phyloP scores from a whole-genome alignment of 805 yeast genomes.

The Hanseniaspora thailandica region DNA sequence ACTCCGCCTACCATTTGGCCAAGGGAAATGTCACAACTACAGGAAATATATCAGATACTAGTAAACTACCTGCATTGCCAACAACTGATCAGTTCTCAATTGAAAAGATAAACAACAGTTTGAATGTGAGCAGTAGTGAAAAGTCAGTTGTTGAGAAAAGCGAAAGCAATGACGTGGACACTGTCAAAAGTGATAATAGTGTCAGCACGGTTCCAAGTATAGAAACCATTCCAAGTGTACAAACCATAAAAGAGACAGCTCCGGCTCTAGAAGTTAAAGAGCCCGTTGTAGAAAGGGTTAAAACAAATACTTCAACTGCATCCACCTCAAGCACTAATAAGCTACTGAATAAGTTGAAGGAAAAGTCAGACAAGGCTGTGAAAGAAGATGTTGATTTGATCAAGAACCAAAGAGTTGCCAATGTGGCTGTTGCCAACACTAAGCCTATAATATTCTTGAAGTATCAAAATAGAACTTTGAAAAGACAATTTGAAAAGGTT shows the following conservation, averaged over 20 bases:
- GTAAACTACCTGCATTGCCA: conserved; percentile 21
- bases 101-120: background rate
- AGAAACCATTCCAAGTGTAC: background rate
- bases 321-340: background rate
- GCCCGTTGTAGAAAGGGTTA: background rate
- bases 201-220: background rate
- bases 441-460: conserved; percentile 35
- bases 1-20: conserved; percentile 85
- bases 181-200: background rate
- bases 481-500: background rate
- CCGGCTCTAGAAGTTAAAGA: background rate
- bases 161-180: background rate
- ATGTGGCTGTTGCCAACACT: background rate
- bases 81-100: conserved; percentile 16
- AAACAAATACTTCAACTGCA: background rate
- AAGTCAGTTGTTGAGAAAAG: background rate
- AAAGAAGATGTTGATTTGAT: background rate
- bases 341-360: background rate
- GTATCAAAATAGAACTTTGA: conserved; percentile 26
- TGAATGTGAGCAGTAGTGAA: background rate
- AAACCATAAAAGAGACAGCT: background rate
- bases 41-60: conserved; percentile 31
- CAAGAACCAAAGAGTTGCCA: background rate
- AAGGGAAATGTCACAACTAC: conserved; percentile 36
- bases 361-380: background rate